These are phyloP conservation scores for Penicillium sp. DNA, from an alignment of 2,329 filamentous ascomycete genomes.

Conservation along the genomic window DNA sequence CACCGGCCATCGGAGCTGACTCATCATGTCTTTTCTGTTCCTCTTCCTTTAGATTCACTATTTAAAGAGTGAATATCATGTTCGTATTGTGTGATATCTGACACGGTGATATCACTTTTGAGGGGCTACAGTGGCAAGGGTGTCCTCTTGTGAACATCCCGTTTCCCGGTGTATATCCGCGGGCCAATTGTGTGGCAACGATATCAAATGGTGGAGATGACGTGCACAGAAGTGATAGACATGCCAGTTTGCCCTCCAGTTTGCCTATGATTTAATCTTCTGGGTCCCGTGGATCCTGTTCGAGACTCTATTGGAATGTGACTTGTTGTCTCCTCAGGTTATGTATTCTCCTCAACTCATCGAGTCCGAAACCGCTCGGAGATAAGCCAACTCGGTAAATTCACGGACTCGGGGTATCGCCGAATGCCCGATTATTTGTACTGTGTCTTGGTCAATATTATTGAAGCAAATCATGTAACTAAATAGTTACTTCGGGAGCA, in stretches of 20 bases:
- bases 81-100: background rate
- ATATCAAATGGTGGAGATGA: slow-evolving; percentile 21
- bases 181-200: slow-evolving; percentile 17
- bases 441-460: background rate
- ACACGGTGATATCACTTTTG: slow-evolving; percentile 14
- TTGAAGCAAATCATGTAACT: background rate
- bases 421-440: slow-evolving; percentile 3
- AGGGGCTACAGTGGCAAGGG: slow-evolving; percentile 12
- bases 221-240: slow-evolving; percentile 3
- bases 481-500: background rate
- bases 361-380: background rate
- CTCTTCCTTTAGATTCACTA: too few relatives aligned
- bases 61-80: too few relatives aligned
- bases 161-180: slow-evolving; percentile 14
- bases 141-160: slow-evolving; percentile 4
- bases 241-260: background rate
- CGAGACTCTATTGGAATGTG: background rate
- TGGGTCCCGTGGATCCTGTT: background rate
- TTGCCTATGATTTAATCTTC: background rate
- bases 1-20: slow-evolving; percentile 24
- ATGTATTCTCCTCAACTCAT: background rate
- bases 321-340: background rate
- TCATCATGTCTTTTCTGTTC: slow-evolving; percentile 3
- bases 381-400: slow-evolving; percentile 4
- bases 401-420: background rate